Evolutionary conservation across 805 yeast species (phyloP).

Genomic region (Lachancea mirantina): DNA sequence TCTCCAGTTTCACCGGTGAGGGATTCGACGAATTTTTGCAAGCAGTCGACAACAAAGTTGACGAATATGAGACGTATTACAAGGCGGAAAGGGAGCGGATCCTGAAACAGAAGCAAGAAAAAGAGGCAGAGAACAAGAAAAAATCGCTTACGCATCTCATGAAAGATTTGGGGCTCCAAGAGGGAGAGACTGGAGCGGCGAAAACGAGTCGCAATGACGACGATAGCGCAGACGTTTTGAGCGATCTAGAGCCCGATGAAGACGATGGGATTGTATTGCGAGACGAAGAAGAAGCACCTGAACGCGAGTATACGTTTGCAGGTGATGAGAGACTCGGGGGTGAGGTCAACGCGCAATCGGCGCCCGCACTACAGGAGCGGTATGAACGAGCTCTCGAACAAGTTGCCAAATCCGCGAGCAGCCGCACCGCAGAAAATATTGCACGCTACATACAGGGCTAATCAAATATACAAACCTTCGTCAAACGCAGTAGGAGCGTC

Average conservation of each 20-base stretch:
- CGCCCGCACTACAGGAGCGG: constrained; percentile 50
- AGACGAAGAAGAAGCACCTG: constrained; percentile 48
- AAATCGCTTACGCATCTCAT: constrained; percentile 64
- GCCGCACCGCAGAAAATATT: constrained; percentile 64
- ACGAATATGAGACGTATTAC: constrained; percentile 79
- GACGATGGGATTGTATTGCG: constrained; percentile 36
- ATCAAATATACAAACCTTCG: constrained; percentile 53
- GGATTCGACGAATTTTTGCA: constrained; percentile 87
- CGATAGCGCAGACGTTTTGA: constrained; percentile 47
- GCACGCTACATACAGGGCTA: constrained; percentile 47
- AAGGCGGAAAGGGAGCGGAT: constrained; percentile 81
- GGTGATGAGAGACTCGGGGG: constrained; percentile 54
- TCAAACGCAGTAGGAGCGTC: constrained; percentile 63
- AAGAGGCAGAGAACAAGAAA: constrained; percentile 65
- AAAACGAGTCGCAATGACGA: constrained; percentile 41
- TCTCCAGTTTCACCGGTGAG: constrained; percentile 85
- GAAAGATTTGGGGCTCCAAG: constrained; percentile 75
- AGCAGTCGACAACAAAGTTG: constrained; percentile 81
- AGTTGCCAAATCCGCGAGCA: constrained; percentile 53
- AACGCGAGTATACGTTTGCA: constrained; percentile 66
- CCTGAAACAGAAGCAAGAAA: constrained; percentile 64
- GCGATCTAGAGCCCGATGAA: constrained; percentile 35
- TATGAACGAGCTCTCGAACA: constrained; percentile 68
- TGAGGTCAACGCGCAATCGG: constrained; percentile 43
- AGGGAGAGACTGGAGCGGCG: constrained; percentile 17